Evolutionary conservation across 2,329 filamentous ascomycete genomes (phyloP).

Genomic region (Raffaelea deltoideospora): DNA sequence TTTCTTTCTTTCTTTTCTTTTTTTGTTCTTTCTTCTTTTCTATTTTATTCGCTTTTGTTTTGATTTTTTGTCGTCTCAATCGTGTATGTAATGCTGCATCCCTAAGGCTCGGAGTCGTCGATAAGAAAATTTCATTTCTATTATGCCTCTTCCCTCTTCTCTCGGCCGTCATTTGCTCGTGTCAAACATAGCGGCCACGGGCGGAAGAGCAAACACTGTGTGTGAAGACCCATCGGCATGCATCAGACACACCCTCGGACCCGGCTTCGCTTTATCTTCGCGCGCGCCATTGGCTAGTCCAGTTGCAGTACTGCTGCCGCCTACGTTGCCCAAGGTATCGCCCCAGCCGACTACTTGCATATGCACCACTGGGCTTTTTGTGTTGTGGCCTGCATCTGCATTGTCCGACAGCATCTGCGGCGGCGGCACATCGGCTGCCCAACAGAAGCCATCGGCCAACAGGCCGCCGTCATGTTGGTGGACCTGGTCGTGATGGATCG

Average conservation of each 20-base stretch:
- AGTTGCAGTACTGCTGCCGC: not conserved
- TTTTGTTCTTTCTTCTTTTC: not conserved
- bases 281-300: slow-evolving; percentile 10
- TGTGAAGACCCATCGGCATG: slow-evolving; percentile 30
- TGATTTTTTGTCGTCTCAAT: too few species aligned
- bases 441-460: slow-evolving; percentile 3
- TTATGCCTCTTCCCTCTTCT: not conserved
- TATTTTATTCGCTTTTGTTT: too few species aligned
- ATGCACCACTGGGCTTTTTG: slow-evolving; percentile 13
- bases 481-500: not conserved
- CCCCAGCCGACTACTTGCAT: slow-evolving; percentile 39
- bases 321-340: slow-evolving; percentile 14
- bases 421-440: slow-evolving; percentile 2
- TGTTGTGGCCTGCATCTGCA: not conserved
- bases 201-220: slow-evolving; percentile 29
- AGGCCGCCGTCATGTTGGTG: not conserved
- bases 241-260: slow-evolving; percentile 31
- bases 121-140: not conserved
- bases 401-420: not conserved
- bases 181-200: slow-evolving; percentile 6
- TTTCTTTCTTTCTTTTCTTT: not conserved
- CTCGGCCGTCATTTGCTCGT: not conserved
- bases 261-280: slow-evolving; percentile 19
- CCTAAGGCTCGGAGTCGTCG: too few species aligned
- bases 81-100: too few species aligned